Evolutionary conservation across 225 moss, liverwort and hornwort species (phyloP), one percentile per base, ranked within the genome.

Genomic region (Pseudoscleropodium purum): DNA sequence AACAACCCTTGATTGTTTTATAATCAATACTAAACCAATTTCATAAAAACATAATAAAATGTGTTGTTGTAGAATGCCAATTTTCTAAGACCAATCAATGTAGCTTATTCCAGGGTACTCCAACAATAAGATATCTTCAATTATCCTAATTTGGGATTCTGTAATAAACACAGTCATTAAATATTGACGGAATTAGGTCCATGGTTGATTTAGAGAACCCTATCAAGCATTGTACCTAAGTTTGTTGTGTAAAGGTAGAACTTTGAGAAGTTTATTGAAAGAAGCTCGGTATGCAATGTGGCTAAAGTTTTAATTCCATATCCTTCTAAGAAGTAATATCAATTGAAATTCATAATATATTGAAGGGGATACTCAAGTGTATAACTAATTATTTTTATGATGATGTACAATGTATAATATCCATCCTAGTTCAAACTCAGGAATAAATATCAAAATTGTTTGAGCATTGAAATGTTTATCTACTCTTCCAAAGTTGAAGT

Each of bases 231-330:
- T 61, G 3, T 81, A 2, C 8, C 2, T 1, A 4, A 26, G 20
- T 59, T 59, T 61, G 10, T 43, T 43, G 59, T 30, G 1, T 23
- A 21, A 45, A 45, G 10, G 0, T 57, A 59, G 10, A 41, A 33
- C 33, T 45, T 61, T 62, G 33, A 41, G 3, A 30, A 45, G 5
- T 62, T 45, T 33, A 18, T 81, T 61, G 43, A 7, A 81, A 43
- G 41, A 81, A 29, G 4, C 1, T 3, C 14, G 0, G 2, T 31
- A 31, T 0, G 3, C 20, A 43, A 13, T 13, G n/a, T 57, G 11
- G 18, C 16, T 31, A 34, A 51, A 76, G 13, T 51, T 52, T 76
- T 13, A 34, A 13, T 34, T 34, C 34, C 13, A 13, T 20, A 13
- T 20, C 4, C 8, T 13, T 76, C 19, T 8, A 20, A 13, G 8